Conservation (phyloP, 1,284 basidiomycete genomes). For the Ganoderma resinaceum region DNA sequence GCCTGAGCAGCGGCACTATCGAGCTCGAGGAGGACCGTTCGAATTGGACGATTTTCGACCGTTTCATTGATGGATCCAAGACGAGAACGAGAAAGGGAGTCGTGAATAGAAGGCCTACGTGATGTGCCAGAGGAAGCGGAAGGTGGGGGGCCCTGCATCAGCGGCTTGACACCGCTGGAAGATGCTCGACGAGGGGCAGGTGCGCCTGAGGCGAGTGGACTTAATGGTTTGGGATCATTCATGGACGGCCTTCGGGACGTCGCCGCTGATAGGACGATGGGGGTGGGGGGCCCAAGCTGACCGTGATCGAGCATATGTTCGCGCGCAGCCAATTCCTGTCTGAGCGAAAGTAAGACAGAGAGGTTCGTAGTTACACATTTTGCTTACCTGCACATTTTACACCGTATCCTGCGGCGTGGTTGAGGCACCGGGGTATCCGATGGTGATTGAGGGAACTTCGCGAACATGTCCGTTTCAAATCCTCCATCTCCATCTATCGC, state of each 20-base stretch:
- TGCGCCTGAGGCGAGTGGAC: conserved; percentile 21
- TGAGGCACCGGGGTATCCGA: conserved; percentile 67
- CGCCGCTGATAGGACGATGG: conserved; percentile 56
- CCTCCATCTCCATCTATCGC: conserved; percentile 77
- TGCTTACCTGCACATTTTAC: conserved; percentile 87
- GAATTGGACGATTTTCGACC: conserved; percentile 31
- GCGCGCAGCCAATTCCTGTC: conserved; percentile 84
- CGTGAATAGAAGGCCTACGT: conserved; percentile 30
- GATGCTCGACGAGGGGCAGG: conserved; percentile 20
- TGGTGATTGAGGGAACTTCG: conserved; percentile 73
- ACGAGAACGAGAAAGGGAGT: conserved; percentile 31
- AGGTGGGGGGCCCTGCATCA: conserved; percentile 11
- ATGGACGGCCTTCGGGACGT: conserved; percentile 55
- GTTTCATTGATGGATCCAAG: conserved; percentile 37
- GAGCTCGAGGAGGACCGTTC: conserved; percentile 33
- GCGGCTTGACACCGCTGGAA: conserved; percentile 17
- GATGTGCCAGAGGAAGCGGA: conserved; percentile 34
- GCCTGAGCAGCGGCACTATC: conserved; percentile 37
- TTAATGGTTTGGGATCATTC: conserved; percentile 34
- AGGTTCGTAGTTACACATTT: background rate
- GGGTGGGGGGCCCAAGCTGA: conserved; percentile 72
- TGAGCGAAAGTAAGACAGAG: conserved; percentile 36
- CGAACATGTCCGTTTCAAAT: conserved; percentile 74
- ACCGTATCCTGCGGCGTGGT: conserved; percentile 80
- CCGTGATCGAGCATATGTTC: conserved; percentile 95